Conservation (phyloP, 202 grass and related monocot genomes). For the Zizania palustris region DNA sequence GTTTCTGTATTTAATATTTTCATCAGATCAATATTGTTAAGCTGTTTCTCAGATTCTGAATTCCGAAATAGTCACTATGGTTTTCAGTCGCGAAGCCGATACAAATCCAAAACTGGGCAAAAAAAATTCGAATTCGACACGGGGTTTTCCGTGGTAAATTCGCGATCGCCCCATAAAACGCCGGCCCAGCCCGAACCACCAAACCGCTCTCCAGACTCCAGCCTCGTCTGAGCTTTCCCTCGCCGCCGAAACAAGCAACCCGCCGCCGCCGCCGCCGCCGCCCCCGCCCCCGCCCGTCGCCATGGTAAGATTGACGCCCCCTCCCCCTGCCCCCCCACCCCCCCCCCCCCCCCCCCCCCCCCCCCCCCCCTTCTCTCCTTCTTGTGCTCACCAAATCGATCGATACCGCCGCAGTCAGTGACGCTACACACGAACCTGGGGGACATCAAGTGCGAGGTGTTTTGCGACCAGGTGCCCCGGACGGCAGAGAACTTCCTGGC, state of each 20-base stretch:
- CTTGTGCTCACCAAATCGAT: not conserved
- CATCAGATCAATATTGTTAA: too few relatives aligned
- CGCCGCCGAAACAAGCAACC: too few relatives aligned
- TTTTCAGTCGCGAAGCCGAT: too few relatives aligned
- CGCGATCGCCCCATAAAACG: not conserved
- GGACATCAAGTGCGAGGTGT: constrained; percentile 97
- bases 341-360: not conserved
- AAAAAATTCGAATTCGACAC: too few relatives aligned
- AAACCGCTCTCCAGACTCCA: not conserved
- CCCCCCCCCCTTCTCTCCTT: not conserved
- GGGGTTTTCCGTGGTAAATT: too few relatives aligned
- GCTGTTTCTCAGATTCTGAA: too few relatives aligned
- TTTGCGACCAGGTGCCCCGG: constrained; percentile 86
- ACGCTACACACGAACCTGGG: constrained; percentile 98
- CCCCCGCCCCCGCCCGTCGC: constrained; percentile 12
- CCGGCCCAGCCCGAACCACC: not conserved
- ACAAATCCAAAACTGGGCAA: too few relatives aligned
- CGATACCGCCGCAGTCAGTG: constrained; percentile 55
- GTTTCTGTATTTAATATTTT: too few relatives aligned
- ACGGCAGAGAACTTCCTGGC: constrained; percentile 93
- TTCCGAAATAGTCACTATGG: too few relatives aligned
- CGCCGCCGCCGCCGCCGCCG: constrained; percentile 12
- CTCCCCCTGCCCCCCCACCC: too few relatives aligned
- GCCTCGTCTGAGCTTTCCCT: not conserved
- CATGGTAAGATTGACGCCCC: constrained; percentile 42